A percentile compares a stretch with the other conserved stretches of the same genome.
These are phyloP conservation scores for Backusella parvicylindrica DNA, from an alignment of 192 early-diverging fungal genomes.

Conservation along the genomic window DNA sequence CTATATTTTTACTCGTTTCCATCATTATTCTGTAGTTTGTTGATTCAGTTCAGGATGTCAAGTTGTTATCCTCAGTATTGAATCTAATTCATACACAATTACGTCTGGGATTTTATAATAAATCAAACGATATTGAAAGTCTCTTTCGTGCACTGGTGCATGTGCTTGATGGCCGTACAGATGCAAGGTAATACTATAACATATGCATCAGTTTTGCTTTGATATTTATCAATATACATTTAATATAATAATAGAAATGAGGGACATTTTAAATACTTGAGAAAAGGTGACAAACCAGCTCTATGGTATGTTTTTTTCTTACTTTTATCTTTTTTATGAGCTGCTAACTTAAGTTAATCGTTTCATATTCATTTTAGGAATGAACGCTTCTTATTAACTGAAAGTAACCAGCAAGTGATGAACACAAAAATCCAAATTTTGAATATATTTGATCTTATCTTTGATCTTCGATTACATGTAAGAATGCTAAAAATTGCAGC, in stretches of 20 bases:
- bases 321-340: background rate
- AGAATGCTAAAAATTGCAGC: constrained; percentile 17
- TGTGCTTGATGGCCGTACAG: constrained; percentile 23
- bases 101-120: constrained; percentile 11
- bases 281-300: background rate
- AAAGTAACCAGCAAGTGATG: constrained; percentile 12
- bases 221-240: background rate
- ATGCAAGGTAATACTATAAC: background rate
- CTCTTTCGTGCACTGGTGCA: constrained; percentile 15
- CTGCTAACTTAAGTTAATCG: background rate
- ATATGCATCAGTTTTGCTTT: background rate
- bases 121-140: constrained; percentile 9
- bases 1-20: background rate
- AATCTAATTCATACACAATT: constrained; percentile 12
- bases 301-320: background rate
- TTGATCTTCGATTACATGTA: constrained; percentile 24
- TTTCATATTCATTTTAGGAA: background rate
- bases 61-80: constrained; percentile 14
- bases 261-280: constrained; percentile 1
- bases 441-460: constrained; percentile 22
- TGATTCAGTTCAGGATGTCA: background rate
- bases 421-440: constrained; percentile 23
- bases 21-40: constrained; percentile 2
- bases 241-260: background rate
- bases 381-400: constrained; percentile 16